phyloP scores from a whole-genome alignment of 352 stramenopile species.

The Phytopythium litorale region DNA sequence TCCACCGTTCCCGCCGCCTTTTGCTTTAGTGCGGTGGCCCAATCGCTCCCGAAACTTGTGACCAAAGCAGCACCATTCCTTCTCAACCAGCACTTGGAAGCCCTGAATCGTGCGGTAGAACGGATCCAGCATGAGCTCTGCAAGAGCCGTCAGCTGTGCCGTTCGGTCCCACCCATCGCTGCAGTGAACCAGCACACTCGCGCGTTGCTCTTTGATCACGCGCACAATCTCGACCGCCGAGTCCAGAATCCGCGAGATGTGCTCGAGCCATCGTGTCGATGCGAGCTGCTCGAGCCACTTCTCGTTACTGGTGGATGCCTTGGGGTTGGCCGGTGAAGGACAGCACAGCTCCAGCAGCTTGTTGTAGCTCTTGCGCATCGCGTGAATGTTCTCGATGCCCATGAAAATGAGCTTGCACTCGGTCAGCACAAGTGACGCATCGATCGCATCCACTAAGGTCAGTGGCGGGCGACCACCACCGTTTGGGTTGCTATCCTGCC shows the following conservation, averaged over 20 bases:
- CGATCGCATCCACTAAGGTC: conserved; percentile 29
- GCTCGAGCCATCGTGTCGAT: conserved; percentile 69
- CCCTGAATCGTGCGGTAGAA: conserved; percentile 87
- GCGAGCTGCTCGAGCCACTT: conserved; percentile 81
- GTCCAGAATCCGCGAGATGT: conserved; percentile 75
- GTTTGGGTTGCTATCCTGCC: not conserved
- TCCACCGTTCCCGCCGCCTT: not conserved
- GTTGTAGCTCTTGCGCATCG: conserved; percentile 84
- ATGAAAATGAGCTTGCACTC: conserved; percentile 88
- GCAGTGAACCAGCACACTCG: conserved; percentile 97
- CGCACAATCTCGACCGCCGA: conserved; percentile 82
- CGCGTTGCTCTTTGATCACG: conserved; percentile 75
- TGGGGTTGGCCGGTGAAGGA: conserved; percentile 28
- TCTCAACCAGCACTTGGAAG: conserved; percentile 86
- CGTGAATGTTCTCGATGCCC: conserved; percentile 92
- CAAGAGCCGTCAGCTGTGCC: conserved; percentile 78
- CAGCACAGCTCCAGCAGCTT: conserved; percentile 64
- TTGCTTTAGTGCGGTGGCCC: conserved; percentile 23
- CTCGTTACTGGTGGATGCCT: conserved; percentile 41
- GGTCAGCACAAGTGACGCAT: conserved; percentile 58
- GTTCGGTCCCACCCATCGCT: conserved; percentile 98
- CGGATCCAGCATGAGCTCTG: conserved; percentile 87
- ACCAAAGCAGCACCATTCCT: conserved; percentile 89
- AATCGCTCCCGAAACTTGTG: conserved; percentile 85
- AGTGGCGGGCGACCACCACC: not conserved